Conservation (phyloP, 768 basidiomycete species). For the Pisolithus orientalis region DNA sequence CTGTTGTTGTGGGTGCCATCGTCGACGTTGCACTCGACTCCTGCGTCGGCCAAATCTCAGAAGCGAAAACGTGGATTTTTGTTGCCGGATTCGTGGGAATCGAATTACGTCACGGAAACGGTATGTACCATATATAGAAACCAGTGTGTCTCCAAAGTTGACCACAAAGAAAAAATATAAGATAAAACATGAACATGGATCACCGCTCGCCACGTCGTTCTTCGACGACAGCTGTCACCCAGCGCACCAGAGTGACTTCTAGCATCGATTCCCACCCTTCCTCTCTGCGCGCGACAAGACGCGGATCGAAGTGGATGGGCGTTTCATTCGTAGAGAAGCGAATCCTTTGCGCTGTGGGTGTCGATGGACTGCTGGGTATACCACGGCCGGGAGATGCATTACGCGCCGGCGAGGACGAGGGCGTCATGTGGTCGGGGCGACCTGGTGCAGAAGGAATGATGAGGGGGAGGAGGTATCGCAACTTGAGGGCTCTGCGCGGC, state of each 20-base stretch:
- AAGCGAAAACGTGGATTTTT: too few species aligned
- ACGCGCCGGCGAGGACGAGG: conserved; percentile 11
- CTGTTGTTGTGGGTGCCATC: neutral
- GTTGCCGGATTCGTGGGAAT: too few species aligned
- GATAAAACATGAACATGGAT: too few species aligned
- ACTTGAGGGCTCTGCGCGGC: conserved; percentile 59
- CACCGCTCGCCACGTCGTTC: conserved; percentile 48
- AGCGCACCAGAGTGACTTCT: conserved; percentile 51
- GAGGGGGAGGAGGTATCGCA: conserved; percentile 75
- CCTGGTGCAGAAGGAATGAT: conserved; percentile 40
- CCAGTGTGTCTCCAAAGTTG: too few species aligned
- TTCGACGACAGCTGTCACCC: conserved; percentile 63
- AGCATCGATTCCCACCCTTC: conserved; percentile 82
- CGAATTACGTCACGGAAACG: too few species aligned
- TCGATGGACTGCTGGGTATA: conserved; percentile 25
- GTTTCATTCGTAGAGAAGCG: conserved; percentile 39
- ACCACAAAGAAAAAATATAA: too few species aligned
- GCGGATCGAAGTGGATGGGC: conserved; percentile 63
- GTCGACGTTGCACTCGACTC: too few species aligned
- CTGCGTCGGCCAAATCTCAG: too few species aligned
- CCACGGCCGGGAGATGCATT: conserved; percentile 15
- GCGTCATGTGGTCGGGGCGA: conserved; percentile 21
- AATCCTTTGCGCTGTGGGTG: conserved; percentile 13
- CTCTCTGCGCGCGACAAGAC: conserved; percentile 64
- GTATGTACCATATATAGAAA: too few species aligned